phyloP scores from a whole-genome alignment of 2,329 filamentous ascomycete species.

The Aspergillus quadrilineatus region DNA sequence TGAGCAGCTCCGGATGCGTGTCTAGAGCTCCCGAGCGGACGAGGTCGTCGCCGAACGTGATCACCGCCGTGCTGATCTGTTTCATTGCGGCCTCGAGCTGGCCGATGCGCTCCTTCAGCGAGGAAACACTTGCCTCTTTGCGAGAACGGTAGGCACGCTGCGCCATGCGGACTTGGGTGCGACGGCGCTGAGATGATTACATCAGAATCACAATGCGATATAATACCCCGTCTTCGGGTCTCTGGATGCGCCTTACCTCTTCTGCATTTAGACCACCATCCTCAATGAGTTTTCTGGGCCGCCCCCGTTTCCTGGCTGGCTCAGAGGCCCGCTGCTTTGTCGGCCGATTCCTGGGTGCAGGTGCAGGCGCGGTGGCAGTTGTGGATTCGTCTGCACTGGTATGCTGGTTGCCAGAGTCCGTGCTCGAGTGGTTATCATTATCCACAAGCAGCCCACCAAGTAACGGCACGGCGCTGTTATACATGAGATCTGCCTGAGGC shows the following conservation, averaged over 20 bases:
- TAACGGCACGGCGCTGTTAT: neutral
- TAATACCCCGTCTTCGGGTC: too few relatives aligned
- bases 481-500: neutral
- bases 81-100: constrained; percentile 22
- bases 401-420: neutral
- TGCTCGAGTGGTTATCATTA: neutral
- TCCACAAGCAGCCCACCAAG: constrained; percentile 8
- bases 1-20: constrained; percentile 18
- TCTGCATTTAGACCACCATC: constrained; percentile 18
- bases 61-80: constrained; percentile 24
- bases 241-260: constrained; percentile 14
- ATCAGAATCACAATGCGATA: neutral
- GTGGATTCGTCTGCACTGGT: neutral
- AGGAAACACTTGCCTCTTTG: constrained; percentile 24
- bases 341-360: neutral
- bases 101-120: constrained; percentile 21
- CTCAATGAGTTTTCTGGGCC: constrained; percentile 19
- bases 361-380: neutral
- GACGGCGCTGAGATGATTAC: constrained; percentile 20
- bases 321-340: neutral
- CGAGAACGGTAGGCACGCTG: constrained; percentile 29
- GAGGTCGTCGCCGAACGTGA: constrained; percentile 24
- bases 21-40: constrained; percentile 22
- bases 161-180: constrained; percentile 27
- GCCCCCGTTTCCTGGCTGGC: constrained; percentile 21